Conservation (phyloP, 2,329 filamentous ascomycete species). For the Sporothrix pallida region DNA sequence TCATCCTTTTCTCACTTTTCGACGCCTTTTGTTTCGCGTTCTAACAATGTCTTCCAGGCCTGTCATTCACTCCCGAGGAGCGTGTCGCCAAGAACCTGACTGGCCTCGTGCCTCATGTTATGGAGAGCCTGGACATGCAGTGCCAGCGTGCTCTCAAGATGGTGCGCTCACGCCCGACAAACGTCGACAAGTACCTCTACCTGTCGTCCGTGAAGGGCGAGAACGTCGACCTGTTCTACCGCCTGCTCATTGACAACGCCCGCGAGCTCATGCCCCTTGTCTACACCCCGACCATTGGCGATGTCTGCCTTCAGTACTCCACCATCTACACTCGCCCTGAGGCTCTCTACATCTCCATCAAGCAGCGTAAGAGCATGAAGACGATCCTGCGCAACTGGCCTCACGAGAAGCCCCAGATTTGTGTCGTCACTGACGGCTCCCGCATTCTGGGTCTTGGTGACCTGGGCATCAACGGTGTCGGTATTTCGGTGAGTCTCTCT, state of each 20-base stretch:
- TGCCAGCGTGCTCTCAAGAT: constrained; percentile 73
- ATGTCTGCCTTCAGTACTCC: constrained; percentile 95
- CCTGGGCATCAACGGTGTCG: constrained; percentile 95
- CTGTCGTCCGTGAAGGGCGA: constrained; percentile 75
- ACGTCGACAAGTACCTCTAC: constrained; percentile 84
- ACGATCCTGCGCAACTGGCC: constrained; percentile 94
- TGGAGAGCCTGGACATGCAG: constrained; percentile 65
- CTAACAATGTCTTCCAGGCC: constrained; percentile 51
- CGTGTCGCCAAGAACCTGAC: constrained; percentile 69
- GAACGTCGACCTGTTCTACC: constrained; percentile 83
- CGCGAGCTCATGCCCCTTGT: constrained; percentile 82
- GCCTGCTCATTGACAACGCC: constrained; percentile 75
- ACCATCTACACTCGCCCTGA: constrained; percentile 95
- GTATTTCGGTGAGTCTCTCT: constrained; percentile 76
- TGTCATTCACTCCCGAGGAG: constrained; percentile 69
- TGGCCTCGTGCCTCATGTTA: constrained; percentile 68
- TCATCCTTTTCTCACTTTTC: constrained; percentile 1
- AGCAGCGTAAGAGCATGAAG: constrained; percentile 87
- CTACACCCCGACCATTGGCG: constrained; percentile 90
- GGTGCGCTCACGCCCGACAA: constrained; percentile 70
- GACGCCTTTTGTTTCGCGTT: background rate
- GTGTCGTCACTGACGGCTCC: constrained; percentile 94
- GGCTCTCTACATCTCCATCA: constrained; percentile 93
- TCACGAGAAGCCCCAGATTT: constrained; percentile 87
- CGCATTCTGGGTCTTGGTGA: constrained; percentile 92